phyloP scores from a whole-genome alignment of 768 basidiomycete genomes.

The Lactarius hatsudake region DNA sequence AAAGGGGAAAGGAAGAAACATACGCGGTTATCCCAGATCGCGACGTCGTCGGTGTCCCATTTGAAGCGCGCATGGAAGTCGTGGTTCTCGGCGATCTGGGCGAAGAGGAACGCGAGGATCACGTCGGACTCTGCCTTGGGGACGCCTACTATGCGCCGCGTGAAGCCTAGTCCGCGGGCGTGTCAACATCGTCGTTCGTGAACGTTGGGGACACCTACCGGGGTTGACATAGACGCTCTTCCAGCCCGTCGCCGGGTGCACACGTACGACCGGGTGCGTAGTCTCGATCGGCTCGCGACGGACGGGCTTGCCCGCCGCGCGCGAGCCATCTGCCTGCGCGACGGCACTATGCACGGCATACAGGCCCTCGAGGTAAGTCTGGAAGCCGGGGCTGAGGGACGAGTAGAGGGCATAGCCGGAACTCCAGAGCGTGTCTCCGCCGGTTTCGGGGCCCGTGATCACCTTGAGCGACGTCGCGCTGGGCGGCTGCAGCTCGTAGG shows the following conservation, averaged over 20 bases:
- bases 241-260: slow-evolving; percentile 82
- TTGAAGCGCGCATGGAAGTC: slow-evolving; percentile 76
- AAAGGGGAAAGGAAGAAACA: slow-evolving; percentile 24
- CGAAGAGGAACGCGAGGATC: slow-evolving; percentile 67
- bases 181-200: background rate
- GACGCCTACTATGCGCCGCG: slow-evolving; percentile 71
- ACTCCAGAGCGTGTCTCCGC: slow-evolving; percentile 33
- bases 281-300: slow-evolving; percentile 26
- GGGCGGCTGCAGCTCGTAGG: slow-evolving; percentile 83
- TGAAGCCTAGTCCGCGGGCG: slow-evolving; percentile 53
- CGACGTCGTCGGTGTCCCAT: slow-evolving; percentile 74
- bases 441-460: slow-evolving; percentile 63
- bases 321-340: slow-evolving; percentile 36
- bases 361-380: slow-evolving; percentile 56
- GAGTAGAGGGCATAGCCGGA: slow-evolving; percentile 56
- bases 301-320: slow-evolving; percentile 12
- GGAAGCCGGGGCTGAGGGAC: slow-evolving; percentile 54
- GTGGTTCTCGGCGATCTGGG: slow-evolving; percentile 63
- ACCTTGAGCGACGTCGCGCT: slow-evolving; percentile 74
- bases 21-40: slow-evolving; percentile 87
- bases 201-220: slow-evolving; percentile 36
- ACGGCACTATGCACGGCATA: slow-evolving; percentile 56
- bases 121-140: slow-evolving; percentile 82
- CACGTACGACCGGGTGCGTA: slow-evolving; percentile 77
- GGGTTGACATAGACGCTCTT: slow-evolving; percentile 83